phyloP scores from a whole-genome alignment of 1,284 basidiomycete genomes.

The Porodaedalea pini region DNA sequence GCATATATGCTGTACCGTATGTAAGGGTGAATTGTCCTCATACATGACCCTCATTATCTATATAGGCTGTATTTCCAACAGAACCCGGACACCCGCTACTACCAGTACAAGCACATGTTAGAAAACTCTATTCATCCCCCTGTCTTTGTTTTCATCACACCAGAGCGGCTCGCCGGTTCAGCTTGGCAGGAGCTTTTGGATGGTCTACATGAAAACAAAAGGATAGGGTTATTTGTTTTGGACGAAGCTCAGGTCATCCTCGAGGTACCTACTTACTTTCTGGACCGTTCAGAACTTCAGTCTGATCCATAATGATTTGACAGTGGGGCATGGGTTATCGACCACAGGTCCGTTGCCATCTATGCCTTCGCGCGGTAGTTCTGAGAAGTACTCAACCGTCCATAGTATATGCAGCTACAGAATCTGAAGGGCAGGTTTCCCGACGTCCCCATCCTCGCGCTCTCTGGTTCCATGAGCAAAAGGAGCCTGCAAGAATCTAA shows the following conservation, averaged over 20 bases:
- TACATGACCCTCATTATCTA: background rate
- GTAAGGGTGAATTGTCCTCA: background rate
- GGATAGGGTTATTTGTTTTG: background rate
- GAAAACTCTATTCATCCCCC: background rate
- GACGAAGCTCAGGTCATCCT: conserved; percentile 4
- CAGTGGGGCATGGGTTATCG: background rate
- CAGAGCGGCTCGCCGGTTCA: background rate
- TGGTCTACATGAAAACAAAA: background rate
- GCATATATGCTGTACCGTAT: background rate
- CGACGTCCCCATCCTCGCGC: background rate
- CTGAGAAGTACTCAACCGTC: background rate
- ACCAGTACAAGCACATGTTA: background rate
- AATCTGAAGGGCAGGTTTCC: background rate
- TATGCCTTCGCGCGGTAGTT: background rate
- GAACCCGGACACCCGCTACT: background rate
- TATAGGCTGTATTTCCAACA: background rate
- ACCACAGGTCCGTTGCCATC: background rate
- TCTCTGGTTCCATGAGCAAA: conserved; percentile 7
- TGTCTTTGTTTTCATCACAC: background rate
- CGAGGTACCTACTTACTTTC: background rate
- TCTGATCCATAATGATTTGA: background rate
- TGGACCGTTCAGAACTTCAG: background rate
- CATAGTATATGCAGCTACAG: background rate
- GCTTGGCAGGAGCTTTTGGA: background rate
- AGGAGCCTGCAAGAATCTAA: background rate